Evolutionary conservation across 805 yeast genomes (phyloP).

Genomic region (Yamadazyma ubonensis): DNA sequence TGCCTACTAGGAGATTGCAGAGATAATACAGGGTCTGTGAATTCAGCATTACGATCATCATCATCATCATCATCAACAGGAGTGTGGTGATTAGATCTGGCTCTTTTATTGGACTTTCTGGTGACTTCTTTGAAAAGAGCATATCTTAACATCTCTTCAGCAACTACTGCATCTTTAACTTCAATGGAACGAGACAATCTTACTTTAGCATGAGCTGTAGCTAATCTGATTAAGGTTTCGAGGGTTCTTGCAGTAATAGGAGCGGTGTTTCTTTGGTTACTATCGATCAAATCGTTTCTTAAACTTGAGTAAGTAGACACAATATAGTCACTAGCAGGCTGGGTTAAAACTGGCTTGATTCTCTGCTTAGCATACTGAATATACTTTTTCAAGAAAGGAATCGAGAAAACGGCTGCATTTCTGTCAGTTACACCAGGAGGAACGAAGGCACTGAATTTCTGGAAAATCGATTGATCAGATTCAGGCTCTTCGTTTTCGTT

Average conservation of each 20-base stretch:
- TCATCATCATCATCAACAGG: slow-evolving; percentile 36
- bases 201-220: slow-evolving; percentile 97
- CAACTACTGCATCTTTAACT: slow-evolving; percentile 76
- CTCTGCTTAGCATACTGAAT: slow-evolving; percentile 92
- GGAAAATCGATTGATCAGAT: slow-evolving; percentile 65
- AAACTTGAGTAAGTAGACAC: slow-evolving; percentile 76
- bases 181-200: slow-evolving; percentile 76
- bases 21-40: slow-evolving; percentile 12
- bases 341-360: slow-evolving; percentile 74
- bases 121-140: slow-evolving; percentile 80
- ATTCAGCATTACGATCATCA: slow-evolving; percentile 28
- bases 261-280: slow-evolving; percentile 73
- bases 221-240: slow-evolving; percentile 89
- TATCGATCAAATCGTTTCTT: slow-evolving; percentile 67
- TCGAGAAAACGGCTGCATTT: slow-evolving; percentile 49
- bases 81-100: slow-evolving; percentile 29
- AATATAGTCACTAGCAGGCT: slow-evolving; percentile 75
- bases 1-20: too few species aligned
- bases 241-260: slow-evolving; percentile 98
- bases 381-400: slow-evolving; percentile 87
- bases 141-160: slow-evolving; percentile 79
- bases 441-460: slow-evolving; percentile 75
- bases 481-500: slow-evolving; percentile 49
- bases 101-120: slow-evolving; percentile 36
- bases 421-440: slow-evolving; percentile 68